Percentiles rank a stretch among this genome's conserved stretches.
Evolutionary conservation across 1,139 yeast species (phyloP).

Genomic region (Diutina scorzettiae): DNA sequence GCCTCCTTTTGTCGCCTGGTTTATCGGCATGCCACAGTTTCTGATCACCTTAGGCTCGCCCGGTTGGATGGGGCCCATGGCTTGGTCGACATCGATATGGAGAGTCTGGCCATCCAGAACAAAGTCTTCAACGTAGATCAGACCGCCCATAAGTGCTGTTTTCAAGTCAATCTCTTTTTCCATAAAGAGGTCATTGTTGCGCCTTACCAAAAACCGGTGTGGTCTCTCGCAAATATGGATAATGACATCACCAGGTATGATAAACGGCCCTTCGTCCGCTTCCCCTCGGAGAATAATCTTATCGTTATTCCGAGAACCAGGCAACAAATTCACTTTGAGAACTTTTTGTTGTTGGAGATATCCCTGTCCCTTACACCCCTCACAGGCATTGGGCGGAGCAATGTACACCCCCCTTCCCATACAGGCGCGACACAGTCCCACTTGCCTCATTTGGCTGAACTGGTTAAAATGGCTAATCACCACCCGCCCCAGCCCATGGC

Average conservation of each 20-base stretch:
- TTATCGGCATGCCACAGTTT: slow-evolving; percentile 56
- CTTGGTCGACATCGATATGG: slow-evolving; percentile 27
- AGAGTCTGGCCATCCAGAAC: slow-evolving; percentile 28
- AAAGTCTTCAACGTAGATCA: slow-evolving; percentile 31
- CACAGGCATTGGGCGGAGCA: slow-evolving; percentile 22
- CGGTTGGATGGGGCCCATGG: slow-evolving; percentile 34
- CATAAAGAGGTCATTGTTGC: slow-evolving; percentile 34
- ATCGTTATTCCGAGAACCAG: slow-evolving; percentile 24
- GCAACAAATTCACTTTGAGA: slow-evolving; percentile 27
- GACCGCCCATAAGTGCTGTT: slow-evolving; percentile 48
- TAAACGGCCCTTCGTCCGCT: slow-evolving; percentile 51
- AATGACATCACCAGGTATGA: slow-evolving; percentile 57
- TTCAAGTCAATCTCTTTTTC: slow-evolving; percentile 34
- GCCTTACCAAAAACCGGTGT: slow-evolving; percentile 35
- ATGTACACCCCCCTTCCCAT: slow-evolving; percentile 25
- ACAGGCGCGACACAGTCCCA: slow-evolving; percentile 24
- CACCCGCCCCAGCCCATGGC: slow-evolving; percentile 29
- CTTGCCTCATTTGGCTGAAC: slow-evolving; percentile 23
- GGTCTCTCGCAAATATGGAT: slow-evolving; percentile 26
- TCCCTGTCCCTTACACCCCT: slow-evolving; percentile 15
- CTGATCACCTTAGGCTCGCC: slow-evolving; percentile 35
- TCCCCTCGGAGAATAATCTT: slow-evolving; percentile 40
- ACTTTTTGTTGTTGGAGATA: slow-evolving; percentile 28
- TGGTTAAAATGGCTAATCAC: slow-evolving; percentile 21
- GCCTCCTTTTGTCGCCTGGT: slow-evolving; percentile 14